Evolutionary conservation across 345 rosid genomes (phyloP).

Genomic region (Gossypium turneri): DNA sequence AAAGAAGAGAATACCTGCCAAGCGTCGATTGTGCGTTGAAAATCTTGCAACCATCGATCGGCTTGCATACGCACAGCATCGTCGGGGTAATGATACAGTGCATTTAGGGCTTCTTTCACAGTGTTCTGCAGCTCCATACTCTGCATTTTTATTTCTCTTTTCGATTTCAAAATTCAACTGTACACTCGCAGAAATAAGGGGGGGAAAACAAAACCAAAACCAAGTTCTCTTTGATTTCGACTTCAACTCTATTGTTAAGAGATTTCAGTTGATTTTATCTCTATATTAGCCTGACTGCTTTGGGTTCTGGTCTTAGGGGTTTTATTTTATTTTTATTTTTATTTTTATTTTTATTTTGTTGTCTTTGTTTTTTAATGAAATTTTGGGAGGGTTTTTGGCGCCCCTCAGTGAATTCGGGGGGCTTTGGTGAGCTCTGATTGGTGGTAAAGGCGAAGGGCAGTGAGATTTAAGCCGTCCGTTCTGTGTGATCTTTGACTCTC

Average conservation of each 20-base stretch:
- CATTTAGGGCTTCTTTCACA: constrained; percentile 95
- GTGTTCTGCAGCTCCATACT: constrained; percentile 81
- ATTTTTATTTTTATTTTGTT: too few species aligned
- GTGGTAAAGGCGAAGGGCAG: background rate
- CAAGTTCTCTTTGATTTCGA: background rate
- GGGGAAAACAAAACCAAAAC: background rate
- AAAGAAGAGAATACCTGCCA: constrained; percentile 69
- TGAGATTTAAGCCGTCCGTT: constrained; percentile 12
- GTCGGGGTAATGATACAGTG: constrained; percentile 95
- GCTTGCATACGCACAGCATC: constrained; percentile 80
- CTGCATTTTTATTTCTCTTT: constrained; percentile 5
- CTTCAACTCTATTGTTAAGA: background rate
- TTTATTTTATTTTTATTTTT: background rate
- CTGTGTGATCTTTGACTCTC: background rate
- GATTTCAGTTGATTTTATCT: background rate
- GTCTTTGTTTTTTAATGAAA: background rate
- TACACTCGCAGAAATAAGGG: constrained; percentile 6
- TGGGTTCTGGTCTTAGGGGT: background rate
- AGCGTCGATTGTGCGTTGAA: constrained; percentile 94
- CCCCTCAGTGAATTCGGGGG: constrained; percentile 12
- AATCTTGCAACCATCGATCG: constrained; percentile 88
- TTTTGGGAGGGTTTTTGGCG: constrained; percentile 16
- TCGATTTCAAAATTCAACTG: constrained; percentile 26
- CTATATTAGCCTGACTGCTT: background rate
- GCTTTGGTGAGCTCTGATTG: constrained; percentile 3